Evolutionary conservation across 345 rosid genomes (phyloP), one percentile per base, ranked within the genome.

Genomic region (Lepidium sativum): DNA sequence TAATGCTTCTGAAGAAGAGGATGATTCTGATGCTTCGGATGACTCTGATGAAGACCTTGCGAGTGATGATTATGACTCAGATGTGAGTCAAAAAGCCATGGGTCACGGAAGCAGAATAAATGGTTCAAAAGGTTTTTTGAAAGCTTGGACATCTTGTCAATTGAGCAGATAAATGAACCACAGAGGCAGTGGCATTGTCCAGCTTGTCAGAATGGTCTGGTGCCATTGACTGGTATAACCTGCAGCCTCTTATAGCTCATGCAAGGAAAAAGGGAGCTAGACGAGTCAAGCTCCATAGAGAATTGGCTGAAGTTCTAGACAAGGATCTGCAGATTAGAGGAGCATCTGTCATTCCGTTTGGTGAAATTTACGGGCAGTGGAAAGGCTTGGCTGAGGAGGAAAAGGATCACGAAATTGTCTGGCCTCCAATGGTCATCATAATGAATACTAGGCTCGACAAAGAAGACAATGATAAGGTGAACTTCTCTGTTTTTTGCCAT

Each of bases 141-240:
- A 17, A 69, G 71, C 53, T 61, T 94, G 70, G 89, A 82, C 34
- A 62, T 61, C 12, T 67, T 90, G 80, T 60, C 75, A 2, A 54
- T 75, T 20, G 92, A 90, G 38, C 80, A 88, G 67, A 81, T 88
- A 3, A 79, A 79, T 71, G 96, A 90, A 64, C 95, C 88, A 7
- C 84, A 47, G 43, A 83, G 96, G 80, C 84, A 81, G 82, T 94
- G 99, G 99, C 99, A 94, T 72, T 90, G 97, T 63, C 95, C 99
- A 9, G 97, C 97, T 49, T 94, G 99, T 70, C 96, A 79, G 51
- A 80, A 79, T 41, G 97, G 99, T 96, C 96, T 20, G 97, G 99
- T 68, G 75, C 97, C 20, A 90, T 90, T 50, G 96, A 94, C 68
- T 88, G 99, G 99, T 90, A 83, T 67, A 88, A 92, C 44, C 78